Percentiles rank a stretch among this genome's conserved stretches.
These are phyloP conservation scores for Pyronema domesticum DNA, from an alignment of 495 filamentous ascomycete species.

Conservation along the genomic window DNA sequence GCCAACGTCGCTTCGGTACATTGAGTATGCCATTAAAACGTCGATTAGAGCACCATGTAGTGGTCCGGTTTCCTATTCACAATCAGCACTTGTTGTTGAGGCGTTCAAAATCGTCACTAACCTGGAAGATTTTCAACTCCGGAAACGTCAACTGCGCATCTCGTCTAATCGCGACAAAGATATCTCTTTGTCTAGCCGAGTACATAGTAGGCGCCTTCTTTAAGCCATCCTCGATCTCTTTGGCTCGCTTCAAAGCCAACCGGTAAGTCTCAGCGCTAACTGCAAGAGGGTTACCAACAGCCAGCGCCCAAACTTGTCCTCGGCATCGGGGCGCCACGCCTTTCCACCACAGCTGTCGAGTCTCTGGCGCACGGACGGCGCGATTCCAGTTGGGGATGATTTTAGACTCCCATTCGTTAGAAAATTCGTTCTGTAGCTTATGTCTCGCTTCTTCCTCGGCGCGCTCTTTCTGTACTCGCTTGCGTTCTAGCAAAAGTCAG, in stretches of 20 bases:
- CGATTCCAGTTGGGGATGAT: conserved; percentile 72
- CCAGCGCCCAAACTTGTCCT: conserved; percentile 68
- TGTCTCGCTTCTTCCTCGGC: conserved; percentile 33
- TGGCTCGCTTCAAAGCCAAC: conserved; percentile 59
- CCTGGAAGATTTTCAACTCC: conserved; percentile 70
- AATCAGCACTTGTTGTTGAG: background rate
- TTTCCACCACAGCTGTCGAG: conserved; percentile 85
- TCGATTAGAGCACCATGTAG: conserved; percentile 60
- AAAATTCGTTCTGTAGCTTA: conserved; percentile 46
- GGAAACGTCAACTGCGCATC: conserved; percentile 60
- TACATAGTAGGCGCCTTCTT: conserved; percentile 26
- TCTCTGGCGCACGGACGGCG: conserved; percentile 53
- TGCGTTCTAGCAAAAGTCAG: conserved; percentile 29
- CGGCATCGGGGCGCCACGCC: conserved; percentile 65
- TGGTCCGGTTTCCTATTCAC: conserved; percentile 34
- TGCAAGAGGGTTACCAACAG: conserved; percentile 77
- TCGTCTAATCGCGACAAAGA: conserved; percentile 50
- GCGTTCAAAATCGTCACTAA: conserved; percentile 23
- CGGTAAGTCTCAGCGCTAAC: conserved; percentile 58
- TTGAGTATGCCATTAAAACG: conserved; percentile 71
- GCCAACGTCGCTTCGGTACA: conserved; percentile 89
- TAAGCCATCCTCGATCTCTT: conserved; percentile 40
- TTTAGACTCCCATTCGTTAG: conserved; percentile 72
- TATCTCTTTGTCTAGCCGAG: conserved; percentile 36
- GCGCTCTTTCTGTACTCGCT: conserved; percentile 32